Base-by-base conservation (phyloP, 2,329 filamentous ascomycete genomes). In the Fusarium sp. region DNA sequence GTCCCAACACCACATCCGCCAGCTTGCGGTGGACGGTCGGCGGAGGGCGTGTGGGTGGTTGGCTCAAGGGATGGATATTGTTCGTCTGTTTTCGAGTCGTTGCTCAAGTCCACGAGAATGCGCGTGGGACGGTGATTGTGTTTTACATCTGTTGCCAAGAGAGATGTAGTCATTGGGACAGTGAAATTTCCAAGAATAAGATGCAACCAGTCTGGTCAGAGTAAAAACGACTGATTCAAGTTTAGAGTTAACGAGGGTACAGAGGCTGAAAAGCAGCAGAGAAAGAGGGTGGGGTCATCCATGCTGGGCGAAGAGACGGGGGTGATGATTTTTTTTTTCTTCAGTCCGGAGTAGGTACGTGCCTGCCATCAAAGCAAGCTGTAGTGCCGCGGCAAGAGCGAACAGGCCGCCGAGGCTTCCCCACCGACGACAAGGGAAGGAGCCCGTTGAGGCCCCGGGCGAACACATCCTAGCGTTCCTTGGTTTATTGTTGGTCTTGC, bases 1-100 rank as follows among this genome's bases (percentile, higher is more conserved):
- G 62, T 61, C 63, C 68, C 64, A 65, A 71, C 70, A 74, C 59
- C 62, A 71, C 73, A 74, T 72, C 68, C 68, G 73, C 68, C 65
- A 36, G 54, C 54, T 60, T 60, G 64, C 51, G 67, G 61, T 74
- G 64, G 66, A 65, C 49, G 54, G 68, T 66, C 53, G 58, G 33
- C 55, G 55, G 34, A 49, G 63, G 58, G 38, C 36, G 16, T 62
- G 34, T 70, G 67, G 59, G 70, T 61, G 68, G 67, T 27, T 34
- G 29, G 31, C 23, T 29, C 40, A 58, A 57, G 44, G 40, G 38
- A 46, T 23, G 40, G 38, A 46, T 23, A 53, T 49, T 40, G 54
- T 59, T 70, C 20, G 25, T 23, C 60, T 60, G 59, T 64, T 61
- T 56, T 20, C 59, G 64, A n/a, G 61, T 33, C 36, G 67, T 58